Base-by-base conservation (phyloP, 1,284 basidiomycete species). In the Coniferiporia weirii region DNA sequence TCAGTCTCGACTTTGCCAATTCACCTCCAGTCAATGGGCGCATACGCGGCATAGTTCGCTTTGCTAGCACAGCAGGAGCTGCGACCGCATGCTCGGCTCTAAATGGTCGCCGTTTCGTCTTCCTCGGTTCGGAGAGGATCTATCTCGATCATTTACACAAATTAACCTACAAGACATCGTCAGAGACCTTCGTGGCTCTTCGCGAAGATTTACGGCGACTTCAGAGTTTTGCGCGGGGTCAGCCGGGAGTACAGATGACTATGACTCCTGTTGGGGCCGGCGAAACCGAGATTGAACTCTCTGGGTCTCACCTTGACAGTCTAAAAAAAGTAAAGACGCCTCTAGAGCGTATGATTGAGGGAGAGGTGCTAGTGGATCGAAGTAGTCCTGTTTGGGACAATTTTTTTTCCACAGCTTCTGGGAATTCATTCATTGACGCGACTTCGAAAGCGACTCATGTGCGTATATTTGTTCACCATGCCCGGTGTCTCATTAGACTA, bases 351-450 rank as follows among this genome's bases (percentile, higher is more conserved):
- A 71, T 85, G 12, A 67, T 85, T 0, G 76, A 74, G 0, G 87
- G 88, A 0, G 83, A 89, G 63, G 71, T 76, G 2, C 68, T 88
- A 35, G 73, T 69, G 17, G 66, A 78, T 19, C 74, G 80, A 45
- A 79, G 76, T 13, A 77, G 77, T 8, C 70, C 75, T 3, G 71
- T 80, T 1, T 90, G 87, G 87, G 83, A 89, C 61, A 71, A 74
- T 1, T 88, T 80, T 68, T 84, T 89, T 60, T 66, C 66, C 17
- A 63, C 73, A 4, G 57, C 64, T 0, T 67, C 68, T 3, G 86
- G 87, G 0, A 51, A 54, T 0, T 40, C 22, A 0, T 88, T 78
- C 66, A 58, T 89, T 34, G 63, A 72, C 0, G 66, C 72, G 1
- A 59, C 87, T 15, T 72, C 80, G 59, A 60, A 56, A 7, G 64